Percentiles rank a stretch among this genome's conserved stretches.
Conservation (phyloP, 1,284 basidiomycete genomes). For the Ceratobasidium sp. region DNA sequence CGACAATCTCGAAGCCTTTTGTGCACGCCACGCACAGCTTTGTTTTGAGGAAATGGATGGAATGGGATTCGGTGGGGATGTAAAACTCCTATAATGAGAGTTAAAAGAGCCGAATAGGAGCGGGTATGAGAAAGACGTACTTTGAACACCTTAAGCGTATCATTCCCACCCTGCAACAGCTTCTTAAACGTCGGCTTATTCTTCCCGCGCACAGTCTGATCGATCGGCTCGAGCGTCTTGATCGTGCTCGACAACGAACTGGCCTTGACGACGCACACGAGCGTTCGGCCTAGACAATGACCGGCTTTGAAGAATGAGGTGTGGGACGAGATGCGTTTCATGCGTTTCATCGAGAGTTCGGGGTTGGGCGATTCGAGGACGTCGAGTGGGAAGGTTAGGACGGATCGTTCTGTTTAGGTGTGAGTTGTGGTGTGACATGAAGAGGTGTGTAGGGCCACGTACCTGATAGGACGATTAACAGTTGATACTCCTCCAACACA, state of each 20-base stretch:
- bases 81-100: slow-evolving; percentile 85
- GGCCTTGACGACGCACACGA: no score
- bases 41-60: slow-evolving; percentile 98
- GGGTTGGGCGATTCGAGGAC: slow-evolving; percentile 70
- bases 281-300: no score
- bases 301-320: no score
- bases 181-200: slow-evolving; percentile 96
- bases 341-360: slow-evolving; percentile 75
- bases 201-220: slow-evolving; percentile 85
- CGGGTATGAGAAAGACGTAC: slow-evolving; percentile 62
- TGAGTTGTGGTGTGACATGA: not conserved
- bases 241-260: slow-evolving; percentile 88
- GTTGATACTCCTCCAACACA: slow-evolving; percentile 95
- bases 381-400: slow-evolving; percentile 96
- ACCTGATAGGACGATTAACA: slow-evolving; percentile 95
- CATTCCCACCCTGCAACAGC: slow-evolving; percentile 89
- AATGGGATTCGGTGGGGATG: slow-evolving; percentile 96
- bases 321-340: slow-evolving; percentile 66
- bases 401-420: slow-evolving; percentile 80
- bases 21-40: slow-evolving; percentile 98
- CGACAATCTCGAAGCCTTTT: slow-evolving; percentile 99
- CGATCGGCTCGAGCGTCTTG: slow-evolving; percentile 97
- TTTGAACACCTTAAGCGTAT: slow-evolving; percentile 94
- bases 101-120: no score
- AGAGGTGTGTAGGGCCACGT: slow-evolving; percentile 51